Conservation (phyloP, 2,329 filamentous ascomycete species). For the Aureobasidium subglaciale region DNA sequence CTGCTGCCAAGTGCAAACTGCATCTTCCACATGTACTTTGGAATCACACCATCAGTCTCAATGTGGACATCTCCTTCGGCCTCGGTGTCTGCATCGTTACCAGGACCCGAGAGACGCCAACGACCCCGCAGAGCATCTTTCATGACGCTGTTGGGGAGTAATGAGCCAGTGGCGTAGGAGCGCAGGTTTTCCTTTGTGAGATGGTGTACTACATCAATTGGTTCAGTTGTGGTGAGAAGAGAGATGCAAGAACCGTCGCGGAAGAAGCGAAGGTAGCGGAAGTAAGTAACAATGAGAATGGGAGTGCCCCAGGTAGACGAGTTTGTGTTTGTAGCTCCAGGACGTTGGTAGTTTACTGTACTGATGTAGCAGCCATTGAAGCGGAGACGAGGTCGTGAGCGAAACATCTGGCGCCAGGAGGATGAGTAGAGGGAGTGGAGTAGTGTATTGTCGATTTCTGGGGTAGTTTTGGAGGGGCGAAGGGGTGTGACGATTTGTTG, state of each 20-base stretch:
- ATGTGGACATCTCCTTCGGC: conserved; percentile 65
- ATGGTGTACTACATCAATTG: conserved; percentile 78
- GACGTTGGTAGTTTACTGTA: conserved; percentile 88
- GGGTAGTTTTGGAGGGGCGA: conserved; percentile 16
- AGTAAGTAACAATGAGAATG: conserved; percentile 95
- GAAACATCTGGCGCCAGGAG: conserved; percentile 62
- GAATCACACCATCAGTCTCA: conserved; percentile 75
- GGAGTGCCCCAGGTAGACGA: conserved; percentile 71
- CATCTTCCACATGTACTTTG: conserved; percentile 80
- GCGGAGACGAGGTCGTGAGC: conserved; percentile 72
- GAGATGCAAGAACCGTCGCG: conserved; percentile 79
- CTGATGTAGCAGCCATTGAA: conserved; percentile 96
- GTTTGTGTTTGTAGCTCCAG: conserved; percentile 65
- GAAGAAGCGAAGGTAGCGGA: conserved; percentile 92
- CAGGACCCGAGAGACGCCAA: conserved; percentile 56
- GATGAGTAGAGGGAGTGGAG: conserved; percentile 25
- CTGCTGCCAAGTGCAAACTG: conserved; percentile 61
- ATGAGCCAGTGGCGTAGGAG: conserved; percentile 30
- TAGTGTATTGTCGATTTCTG: conserved; percentile 21
- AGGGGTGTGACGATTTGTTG: not conserved
- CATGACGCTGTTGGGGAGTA: conserved; percentile 51
- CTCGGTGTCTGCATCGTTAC: conserved; percentile 27
- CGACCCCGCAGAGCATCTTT: conserved; percentile 59
- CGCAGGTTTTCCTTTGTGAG: conserved; percentile 64
- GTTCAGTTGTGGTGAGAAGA: conserved; percentile 73